These are phyloP conservation scores for Entelexis paramagnoliae DNA, from an alignment of 1,139 yeast genomes.

Conservation along the genomic window DNA sequence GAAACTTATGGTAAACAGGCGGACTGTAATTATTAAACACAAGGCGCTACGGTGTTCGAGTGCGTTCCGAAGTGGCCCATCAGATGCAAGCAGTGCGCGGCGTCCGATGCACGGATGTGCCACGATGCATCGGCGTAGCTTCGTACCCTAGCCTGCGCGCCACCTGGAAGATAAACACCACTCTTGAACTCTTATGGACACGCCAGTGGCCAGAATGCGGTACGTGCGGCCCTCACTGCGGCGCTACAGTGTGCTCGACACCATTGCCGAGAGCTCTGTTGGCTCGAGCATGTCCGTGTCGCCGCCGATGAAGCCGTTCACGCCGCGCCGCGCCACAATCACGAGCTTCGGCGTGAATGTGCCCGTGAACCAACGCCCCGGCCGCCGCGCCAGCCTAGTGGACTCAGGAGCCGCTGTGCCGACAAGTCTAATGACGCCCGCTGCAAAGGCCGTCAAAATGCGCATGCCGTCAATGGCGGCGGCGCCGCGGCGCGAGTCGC, in stretches of 20 bases:
- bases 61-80: too few species aligned
- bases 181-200: not conserved
- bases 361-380: conserved; percentile 13
- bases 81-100: too few species aligned
- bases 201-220: not conserved
- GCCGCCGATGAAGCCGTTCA: not conserved
- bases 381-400: conserved; percentile 3
- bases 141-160: too few species aligned
- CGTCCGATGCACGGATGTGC: too few species aligned
- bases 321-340: conserved; percentile 7
- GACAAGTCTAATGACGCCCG: too few species aligned
- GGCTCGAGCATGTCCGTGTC: not conserved
- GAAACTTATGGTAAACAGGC: too few species aligned
- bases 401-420: too few species aligned
- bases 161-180: too few species aligned
- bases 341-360: conserved; percentile 12
- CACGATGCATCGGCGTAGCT: too few species aligned
- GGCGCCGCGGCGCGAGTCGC: not conserved
- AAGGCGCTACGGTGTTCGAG: too few species aligned
- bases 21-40: too few species aligned
- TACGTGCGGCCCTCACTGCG: conserved; percentile 9
- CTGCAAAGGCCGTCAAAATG: not conserved
- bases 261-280: conserved; percentile 10
- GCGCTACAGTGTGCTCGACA: conserved; percentile 10
- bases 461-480: not conserved